These are phyloP conservation scores for Ceratobasidium sp. DNA, from an alignment of 1,284 basidiomycete genomes.

Conservation along the genomic window DNA sequence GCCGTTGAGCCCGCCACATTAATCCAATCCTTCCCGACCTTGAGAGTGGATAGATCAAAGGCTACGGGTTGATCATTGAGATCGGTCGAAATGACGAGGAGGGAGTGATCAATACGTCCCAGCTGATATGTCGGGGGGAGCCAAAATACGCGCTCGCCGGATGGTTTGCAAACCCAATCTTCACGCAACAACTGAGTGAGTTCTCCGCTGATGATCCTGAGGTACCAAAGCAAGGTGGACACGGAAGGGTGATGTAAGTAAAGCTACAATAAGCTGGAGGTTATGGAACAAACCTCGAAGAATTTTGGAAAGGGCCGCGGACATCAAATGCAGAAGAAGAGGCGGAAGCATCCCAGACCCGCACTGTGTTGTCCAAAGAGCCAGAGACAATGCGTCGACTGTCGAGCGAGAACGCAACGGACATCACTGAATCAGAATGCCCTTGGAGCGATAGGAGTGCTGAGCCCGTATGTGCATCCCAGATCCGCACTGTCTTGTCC, in stretches of 20 bases:
- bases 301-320: too few relatives aligned
- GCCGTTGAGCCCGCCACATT: background rate
- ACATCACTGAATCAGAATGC: constrained; percentile 7
- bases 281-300: too few relatives aligned
- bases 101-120: background rate
- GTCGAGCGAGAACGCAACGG: constrained; percentile 32
- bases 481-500: constrained; percentile 20
- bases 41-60: background rate
- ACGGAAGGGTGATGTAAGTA: background rate
- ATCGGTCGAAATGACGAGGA: background rate
- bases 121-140: background rate
- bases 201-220: background rate
- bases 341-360: constrained; percentile 9
- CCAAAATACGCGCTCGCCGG: background rate
- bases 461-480: background rate
- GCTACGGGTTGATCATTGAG: background rate
- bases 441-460: constrained; percentile 2
- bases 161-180: background rate
- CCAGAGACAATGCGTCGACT: constrained; percentile 4
- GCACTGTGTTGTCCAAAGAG: background rate
- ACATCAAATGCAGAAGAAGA: too few relatives aligned
- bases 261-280: too few relatives aligned
- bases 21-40: background rate
- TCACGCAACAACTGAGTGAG: background rate
- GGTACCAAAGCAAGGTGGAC: background rate